Evolutionary conservation across 345 rosid species (phyloP), one percentile per base, ranked within the genome.

Genomic region (Lepidium sativum): DNA sequence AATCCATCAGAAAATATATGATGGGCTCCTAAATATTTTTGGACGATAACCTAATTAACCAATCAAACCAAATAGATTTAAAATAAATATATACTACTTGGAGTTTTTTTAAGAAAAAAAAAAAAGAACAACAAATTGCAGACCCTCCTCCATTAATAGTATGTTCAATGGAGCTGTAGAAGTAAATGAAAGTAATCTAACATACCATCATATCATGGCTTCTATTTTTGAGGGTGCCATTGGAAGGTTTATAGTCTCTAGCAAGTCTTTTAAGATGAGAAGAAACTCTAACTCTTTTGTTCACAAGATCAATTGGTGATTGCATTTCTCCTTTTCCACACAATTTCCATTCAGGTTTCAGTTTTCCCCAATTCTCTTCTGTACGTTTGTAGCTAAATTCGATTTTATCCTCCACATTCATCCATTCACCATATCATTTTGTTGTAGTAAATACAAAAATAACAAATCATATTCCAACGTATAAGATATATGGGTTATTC

Each of bases 201-300:
- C 29, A 4, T 80, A 92, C 98, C 97, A 74, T 81, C 78, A 87
- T 84, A 55, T 92, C 97, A 66, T 84, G 96, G 58, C 98, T 97
- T 41, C 97, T 83, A 51, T 92, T 92, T 67, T 4, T 81, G 6
- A 92, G 84, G 9, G 80, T 82, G 56, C 88, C 81, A 47, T 78
- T 78, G 14, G 79, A 48, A 4, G 90, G 80, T 59, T 69, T 72
- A 59, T 92, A 87, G 51, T 66, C 61, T 72, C 80, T 78, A 2
- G 43, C 79, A 21, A 92, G 83, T 44, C 73, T 75, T 32, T 79
- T 84, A 13, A 84, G 65, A 62, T 78, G 71, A 14, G 88, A 67
- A 29, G 83, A 85, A 9, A 82, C 11, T 45, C 70, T 31, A 62
- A 87, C 88, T 57, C 86, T 82, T 43, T 85, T 71, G 27, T 74